phyloP scores from a whole-genome alignment of 2,329 filamentous ascomycete species.

The Zymoseptoria brevis region DNA sequence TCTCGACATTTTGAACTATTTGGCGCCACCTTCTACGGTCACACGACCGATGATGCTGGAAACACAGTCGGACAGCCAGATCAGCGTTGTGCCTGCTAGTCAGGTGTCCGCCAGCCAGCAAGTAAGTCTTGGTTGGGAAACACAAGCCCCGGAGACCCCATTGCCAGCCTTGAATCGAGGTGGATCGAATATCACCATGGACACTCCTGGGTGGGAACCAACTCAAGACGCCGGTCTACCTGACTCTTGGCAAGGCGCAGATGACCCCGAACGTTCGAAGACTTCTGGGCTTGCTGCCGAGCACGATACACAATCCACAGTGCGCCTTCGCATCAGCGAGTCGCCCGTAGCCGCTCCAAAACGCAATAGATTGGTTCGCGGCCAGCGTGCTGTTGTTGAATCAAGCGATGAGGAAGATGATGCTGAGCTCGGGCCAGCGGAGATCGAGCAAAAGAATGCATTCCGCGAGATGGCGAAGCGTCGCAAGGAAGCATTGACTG shows the following conservation, averaged over 20 bases:
- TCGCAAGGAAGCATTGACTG: conserved; percentile 41
- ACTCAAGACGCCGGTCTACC: conserved; percentile 28
- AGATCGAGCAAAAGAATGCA: conserved; percentile 40
- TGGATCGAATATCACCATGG: conserved; percentile 16
- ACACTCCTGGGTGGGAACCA: conserved; percentile 30
- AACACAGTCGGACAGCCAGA: conserved; percentile 14
- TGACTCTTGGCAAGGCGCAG: conserved; percentile 18
- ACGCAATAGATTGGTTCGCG: conserved; percentile 47
- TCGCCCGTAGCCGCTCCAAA: conserved; percentile 33
- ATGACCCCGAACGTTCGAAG: conserved; percentile 12
- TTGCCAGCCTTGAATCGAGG: conserved; percentile 14
- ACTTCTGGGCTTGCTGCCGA: conserved; percentile 14
- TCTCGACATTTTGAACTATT: conserved; percentile 27
- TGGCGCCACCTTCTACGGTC: conserved; percentile 26
- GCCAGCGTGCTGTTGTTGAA: conserved; percentile 37
- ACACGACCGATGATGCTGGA: conserved; percentile 2
- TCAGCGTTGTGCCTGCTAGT: conserved; percentile 13
- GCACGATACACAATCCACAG: conserved; percentile 27
- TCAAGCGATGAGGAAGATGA: conserved; percentile 33
- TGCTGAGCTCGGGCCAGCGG: conserved; percentile 18
- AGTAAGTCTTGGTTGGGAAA: conserved; percentile 32
- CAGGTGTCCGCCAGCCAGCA: conserved; percentile 26
- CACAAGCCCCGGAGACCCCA: conserved; percentile 26
- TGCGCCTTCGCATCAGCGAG: conserved; percentile 26
- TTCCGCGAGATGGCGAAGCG: conserved; percentile 65